A percentile compares a stretch with the other conserved stretches of the same genome.
Conservation (phyloP, 2,329 filamentous ascomycete species). For the Escovopsis weberi region DNA sequence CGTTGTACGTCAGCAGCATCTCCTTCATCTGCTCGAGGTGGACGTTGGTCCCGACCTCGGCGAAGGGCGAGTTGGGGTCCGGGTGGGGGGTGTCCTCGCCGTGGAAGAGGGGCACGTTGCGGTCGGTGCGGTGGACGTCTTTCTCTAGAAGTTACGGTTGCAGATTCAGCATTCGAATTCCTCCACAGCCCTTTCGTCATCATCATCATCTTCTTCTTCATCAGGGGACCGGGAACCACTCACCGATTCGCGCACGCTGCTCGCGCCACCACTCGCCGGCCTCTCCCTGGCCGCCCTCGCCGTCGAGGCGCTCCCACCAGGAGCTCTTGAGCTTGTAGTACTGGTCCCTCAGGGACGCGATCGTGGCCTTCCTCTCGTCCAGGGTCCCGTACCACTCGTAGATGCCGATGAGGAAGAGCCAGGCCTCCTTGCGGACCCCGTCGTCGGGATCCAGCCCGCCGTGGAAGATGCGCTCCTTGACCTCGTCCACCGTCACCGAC, state of each 20-base stretch:
- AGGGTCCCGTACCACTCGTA: conserved; percentile 84
- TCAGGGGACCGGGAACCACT: conserved; percentile 17
- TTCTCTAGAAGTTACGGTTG: conserved; percentile 52
- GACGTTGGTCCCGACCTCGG: conserved; percentile 84
- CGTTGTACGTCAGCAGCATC: conserved; percentile 96
- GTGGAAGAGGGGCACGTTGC: conserved; percentile 85
- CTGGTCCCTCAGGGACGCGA: conserved; percentile 78
- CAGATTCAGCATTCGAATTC: no score
- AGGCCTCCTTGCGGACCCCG: conserved; percentile 88
- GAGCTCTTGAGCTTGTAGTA: conserved; percentile 86
- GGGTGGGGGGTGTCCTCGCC: conserved; percentile 95
- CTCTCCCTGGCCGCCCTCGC: conserved; percentile 64
- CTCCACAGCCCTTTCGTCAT: conserved; percentile 7
- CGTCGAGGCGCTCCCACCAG: conserved; percentile 92
- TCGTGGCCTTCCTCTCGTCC: conserved; percentile 69
- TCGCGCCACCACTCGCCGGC: conserved; percentile 95
- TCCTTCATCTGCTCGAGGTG: conserved; percentile 99
- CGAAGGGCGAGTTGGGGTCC: conserved; percentile 89
- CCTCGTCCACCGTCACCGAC: conserved; percentile 72
- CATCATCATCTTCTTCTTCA: neutral
- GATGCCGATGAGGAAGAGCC: conserved; percentile 85
- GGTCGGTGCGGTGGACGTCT: conserved; percentile 93
- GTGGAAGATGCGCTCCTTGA: conserved; percentile 95
- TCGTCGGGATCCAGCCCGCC: conserved; percentile 81
- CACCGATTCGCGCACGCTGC: conserved; percentile 85